Evolutionary conservation across 75 land plant genomes (phyloP).

Genomic region (Isoetes taiwanensis): DNA sequence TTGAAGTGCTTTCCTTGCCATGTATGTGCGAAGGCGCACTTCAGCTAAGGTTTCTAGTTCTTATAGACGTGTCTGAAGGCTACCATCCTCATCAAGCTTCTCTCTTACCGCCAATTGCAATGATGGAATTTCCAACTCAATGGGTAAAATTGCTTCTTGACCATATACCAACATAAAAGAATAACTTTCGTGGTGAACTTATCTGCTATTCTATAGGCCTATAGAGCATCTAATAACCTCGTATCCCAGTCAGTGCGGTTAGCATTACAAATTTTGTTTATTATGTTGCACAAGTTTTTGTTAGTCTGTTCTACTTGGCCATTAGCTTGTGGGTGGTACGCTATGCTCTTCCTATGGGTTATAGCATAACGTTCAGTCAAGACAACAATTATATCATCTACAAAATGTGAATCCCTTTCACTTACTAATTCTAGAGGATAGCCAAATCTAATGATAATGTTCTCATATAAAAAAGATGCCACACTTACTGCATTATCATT

Average conservation of each 20-base stretch:
- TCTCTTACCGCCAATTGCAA: background rate
- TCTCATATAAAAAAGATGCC: too few relatives aligned
- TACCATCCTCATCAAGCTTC: background rate
- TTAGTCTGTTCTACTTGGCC: background rate
- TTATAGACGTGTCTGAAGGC: background rate
- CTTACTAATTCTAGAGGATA: too few relatives aligned
- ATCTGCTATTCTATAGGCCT: background rate
- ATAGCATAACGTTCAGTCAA: background rate
- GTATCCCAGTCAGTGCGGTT: background rate
- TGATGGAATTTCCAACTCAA: too few relatives aligned
- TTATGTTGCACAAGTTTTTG: background rate
- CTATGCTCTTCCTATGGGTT: background rate
- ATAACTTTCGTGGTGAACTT: background rate
- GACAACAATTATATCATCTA: background rate
- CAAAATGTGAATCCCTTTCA: too few relatives aligned
- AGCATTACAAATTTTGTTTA: background rate
- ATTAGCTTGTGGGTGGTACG: background rate
- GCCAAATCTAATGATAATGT: too few relatives aligned
- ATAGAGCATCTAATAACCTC: background rate
- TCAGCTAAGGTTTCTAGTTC: background rate
- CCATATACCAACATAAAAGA: background rate
- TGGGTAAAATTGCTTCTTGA: too few relatives aligned
- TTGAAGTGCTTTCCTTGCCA: background rate
- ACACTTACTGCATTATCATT: too few relatives aligned
- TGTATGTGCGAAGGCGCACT: background rate